Evolutionary conservation across 225 moss, liverwort and hornwort species (phyloP).

Genomic region (Pseudisothecium myosuroides): DNA sequence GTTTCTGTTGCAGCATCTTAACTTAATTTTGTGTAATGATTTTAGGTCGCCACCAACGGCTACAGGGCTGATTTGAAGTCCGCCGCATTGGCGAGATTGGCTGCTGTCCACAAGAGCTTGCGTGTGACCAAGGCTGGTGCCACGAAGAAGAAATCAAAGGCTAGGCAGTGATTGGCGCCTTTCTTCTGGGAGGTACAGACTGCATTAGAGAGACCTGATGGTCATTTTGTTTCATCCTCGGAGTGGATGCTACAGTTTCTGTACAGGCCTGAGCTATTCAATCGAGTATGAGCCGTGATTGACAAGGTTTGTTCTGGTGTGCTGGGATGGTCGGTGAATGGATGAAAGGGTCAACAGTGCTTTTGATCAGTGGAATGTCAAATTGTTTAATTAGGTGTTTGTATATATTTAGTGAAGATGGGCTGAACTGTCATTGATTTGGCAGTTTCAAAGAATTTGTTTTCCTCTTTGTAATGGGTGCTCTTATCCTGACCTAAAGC

Average conservation of each 20-base stretch:
- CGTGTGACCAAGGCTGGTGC: slow-evolving; percentile 68
- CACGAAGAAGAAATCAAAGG: slow-evolving; percentile 55
- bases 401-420: neutral
- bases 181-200: neutral
- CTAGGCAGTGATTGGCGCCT: slow-evolving; percentile 38
- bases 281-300: neutral
- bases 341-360: neutral
- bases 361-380: neutral
- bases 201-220: neutral
- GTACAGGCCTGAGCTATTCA: neutral
- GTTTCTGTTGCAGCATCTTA: neutral
- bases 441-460: neutral
- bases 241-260: neutral
- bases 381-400: neutral
- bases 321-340: neutral
- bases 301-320: neutral
- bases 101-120: slow-evolving; percentile 81
- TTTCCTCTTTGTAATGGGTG: no score
- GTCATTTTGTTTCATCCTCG: slow-evolving; percentile 6
- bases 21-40: neutral
- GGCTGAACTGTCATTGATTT: neutral
- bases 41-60: slow-evolving; percentile 61
- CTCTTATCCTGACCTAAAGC: no score
- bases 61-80: slow-evolving; percentile 82
- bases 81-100: slow-evolving; percentile 62